Evolutionary conservation across 768 basidiomycete species (phyloP).

Genomic region (Flagelloscypha sp.): DNA sequence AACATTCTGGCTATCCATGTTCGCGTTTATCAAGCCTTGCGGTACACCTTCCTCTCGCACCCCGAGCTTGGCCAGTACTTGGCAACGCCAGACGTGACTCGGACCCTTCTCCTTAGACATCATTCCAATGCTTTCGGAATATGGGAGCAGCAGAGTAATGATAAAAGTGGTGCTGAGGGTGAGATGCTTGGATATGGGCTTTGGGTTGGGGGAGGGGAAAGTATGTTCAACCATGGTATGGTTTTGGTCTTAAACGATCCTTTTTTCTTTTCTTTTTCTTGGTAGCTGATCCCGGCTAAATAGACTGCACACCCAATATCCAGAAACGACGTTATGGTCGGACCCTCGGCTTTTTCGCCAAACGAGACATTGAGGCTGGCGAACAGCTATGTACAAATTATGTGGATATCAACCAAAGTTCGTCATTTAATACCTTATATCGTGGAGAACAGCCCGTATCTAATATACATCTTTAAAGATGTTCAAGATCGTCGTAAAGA

Average conservation of each 20-base stretch:
- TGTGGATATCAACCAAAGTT: constrained; percentile 32
- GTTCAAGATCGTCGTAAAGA: too few species aligned
- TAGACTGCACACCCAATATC: constrained; percentile 49
- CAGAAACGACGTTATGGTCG: constrained; percentile 36
- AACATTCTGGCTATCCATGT: constrained; percentile 44
- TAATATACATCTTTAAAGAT: too few species aligned
- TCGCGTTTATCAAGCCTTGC: constrained; percentile 47
- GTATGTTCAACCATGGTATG: constrained; percentile 66
- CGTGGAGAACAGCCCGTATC: too few species aligned
- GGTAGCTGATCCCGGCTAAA: too few species aligned
- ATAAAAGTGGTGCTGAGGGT: constrained; percentile 25
- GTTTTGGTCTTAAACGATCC: too few species aligned
- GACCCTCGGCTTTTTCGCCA: constrained; percentile 39
- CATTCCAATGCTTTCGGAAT: constrained; percentile 64
- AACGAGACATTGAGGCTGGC: constrained; percentile 31
- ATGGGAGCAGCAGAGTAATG: constrained; percentile 44
- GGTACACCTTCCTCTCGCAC: constrained; percentile 21
- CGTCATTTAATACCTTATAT: too few species aligned
- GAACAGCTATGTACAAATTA: constrained; percentile 58
- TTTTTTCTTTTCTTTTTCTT: not conserved
- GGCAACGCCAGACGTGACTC: constrained; percentile 33
- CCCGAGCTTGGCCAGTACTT: constrained; percentile 20
- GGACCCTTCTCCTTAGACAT: constrained; percentile 50
- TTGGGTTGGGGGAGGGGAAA: constrained; percentile 51
- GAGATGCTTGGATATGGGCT: constrained; percentile 65